phyloP scores from a whole-genome alignment of 2,329 filamentous ascomycete genomes.

The Penicillium fuscoglaucum region DNA sequence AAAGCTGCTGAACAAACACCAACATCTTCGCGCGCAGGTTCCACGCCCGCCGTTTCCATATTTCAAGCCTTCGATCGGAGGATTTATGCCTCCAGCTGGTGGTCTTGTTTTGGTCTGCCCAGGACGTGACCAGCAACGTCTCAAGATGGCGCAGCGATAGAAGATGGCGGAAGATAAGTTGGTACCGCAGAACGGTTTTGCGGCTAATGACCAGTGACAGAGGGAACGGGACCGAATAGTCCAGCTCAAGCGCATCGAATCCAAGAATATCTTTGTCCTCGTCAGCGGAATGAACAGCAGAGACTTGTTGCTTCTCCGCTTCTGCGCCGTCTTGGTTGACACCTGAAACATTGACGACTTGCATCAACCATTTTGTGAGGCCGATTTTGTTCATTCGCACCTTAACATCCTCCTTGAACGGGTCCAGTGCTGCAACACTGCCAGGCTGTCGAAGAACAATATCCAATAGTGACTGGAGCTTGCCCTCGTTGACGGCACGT shows the following conservation, averaged over 20 bases:
- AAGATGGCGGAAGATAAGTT: constrained; percentile 91
- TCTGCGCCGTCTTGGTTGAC: constrained; percentile 77
- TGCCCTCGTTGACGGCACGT: constrained; percentile 84
- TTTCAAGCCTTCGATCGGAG: constrained; percentile 70
- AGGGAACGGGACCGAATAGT: constrained; percentile 92
- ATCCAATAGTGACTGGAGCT: constrained; percentile 93
- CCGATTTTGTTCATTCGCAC: constrained; percentile 95
- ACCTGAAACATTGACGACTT: constrained; percentile 93
- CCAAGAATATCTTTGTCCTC: constrained; percentile 84
- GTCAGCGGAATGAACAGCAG: constrained; percentile 59
- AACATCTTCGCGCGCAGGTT: constrained; percentile 91
- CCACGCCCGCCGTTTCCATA: constrained; percentile 92
- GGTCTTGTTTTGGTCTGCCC: constrained; percentile 84
- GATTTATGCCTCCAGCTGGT: constrained; percentile 80
- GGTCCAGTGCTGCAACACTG: constrained; percentile 87
- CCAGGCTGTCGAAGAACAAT: constrained; percentile 94
- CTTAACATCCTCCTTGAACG: constrained; percentile 98
- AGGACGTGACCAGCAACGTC: constrained; percentile 78
- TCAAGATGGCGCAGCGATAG: constrained; percentile 88
- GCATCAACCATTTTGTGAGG: constrained; percentile 89
- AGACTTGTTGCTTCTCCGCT: constrained; percentile 70
- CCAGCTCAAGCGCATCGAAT: constrained; percentile 88
- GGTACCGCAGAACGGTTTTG: constrained; percentile 95
- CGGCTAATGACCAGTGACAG: constrained; percentile 92
- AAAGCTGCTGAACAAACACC: constrained; percentile 91